Evolutionary conservation across 2,329 filamentous ascomycete genomes (phyloP).

Genomic region (Fusarium sp.): DNA sequence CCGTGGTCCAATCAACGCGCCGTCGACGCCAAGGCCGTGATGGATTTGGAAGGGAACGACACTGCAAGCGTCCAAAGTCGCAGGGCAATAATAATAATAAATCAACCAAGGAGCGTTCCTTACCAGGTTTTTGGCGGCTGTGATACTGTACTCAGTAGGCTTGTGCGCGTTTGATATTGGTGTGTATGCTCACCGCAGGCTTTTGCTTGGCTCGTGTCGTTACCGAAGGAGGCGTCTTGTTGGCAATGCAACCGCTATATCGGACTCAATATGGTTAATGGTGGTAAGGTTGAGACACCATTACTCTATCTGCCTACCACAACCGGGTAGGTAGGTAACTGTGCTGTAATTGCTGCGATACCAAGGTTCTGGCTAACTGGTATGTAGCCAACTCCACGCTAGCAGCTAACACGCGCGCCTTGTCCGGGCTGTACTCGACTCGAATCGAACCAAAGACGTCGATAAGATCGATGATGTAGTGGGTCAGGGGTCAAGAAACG

Average conservation of each 20-base stretch:
- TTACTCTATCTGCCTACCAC: neutral
- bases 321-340: constrained; percentile 1
- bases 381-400: constrained; percentile 5
- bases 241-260: constrained; percentile 18
- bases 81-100: constrained; percentile 6
- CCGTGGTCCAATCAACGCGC: constrained; percentile 38
- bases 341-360: neutral
- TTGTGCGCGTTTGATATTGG: constrained; percentile 8
- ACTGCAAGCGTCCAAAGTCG: constrained; percentile 12
- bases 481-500: constrained; percentile 41
- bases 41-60: constrained; percentile 41
- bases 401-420: constrained; percentile 1
- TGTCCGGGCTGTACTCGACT: constrained; percentile 4
- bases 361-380: constrained; percentile 14
- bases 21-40: constrained; percentile 24
- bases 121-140: constrained; percentile 2
- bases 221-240: constrained; percentile 18
- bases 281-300: constrained; percentile 3
- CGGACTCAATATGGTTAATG: constrained; percentile 10
- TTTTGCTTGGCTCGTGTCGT: constrained; percentile 22
- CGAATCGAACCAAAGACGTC: constrained; percentile 5
- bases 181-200: constrained; percentile 22
- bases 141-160: constrained; percentile 7
- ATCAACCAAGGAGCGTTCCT: constrained; percentile 2
- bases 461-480: constrained; percentile 43